Conservation (phyloP, 2,329 filamentous ascomycete species). For the Aspergillus flavus region DNA sequence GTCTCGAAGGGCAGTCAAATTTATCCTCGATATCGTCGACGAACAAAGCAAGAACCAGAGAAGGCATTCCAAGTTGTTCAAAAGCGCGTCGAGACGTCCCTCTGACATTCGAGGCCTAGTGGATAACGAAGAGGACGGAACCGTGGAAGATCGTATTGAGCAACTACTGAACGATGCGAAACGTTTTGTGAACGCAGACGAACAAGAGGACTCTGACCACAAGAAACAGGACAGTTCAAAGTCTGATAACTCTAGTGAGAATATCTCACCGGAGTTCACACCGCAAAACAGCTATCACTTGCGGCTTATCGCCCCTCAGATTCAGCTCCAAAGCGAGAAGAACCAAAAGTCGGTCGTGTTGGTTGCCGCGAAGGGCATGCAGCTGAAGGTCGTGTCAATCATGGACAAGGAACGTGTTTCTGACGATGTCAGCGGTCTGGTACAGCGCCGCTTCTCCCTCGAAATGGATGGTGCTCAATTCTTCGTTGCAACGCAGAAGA, state of each 20-base stretch:
- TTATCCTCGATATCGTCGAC: conserved; percentile 95
- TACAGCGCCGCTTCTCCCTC: conserved; percentile 89
- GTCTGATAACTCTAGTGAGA: conserved; percentile 63
- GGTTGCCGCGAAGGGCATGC: conserved; percentile 97
- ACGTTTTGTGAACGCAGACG: conserved; percentile 76
- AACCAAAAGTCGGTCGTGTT: conserved; percentile 95
- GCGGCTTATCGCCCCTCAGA: conserved; percentile 92
- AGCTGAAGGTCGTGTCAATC: conserved; percentile 94
- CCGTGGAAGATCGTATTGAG: conserved; percentile 82
- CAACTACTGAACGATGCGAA: conserved; percentile 83
- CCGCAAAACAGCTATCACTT: conserved; percentile 94
- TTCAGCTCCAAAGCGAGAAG: conserved; percentile 97
- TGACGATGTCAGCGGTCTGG: conserved; percentile 90
- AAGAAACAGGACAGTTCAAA: conserved; percentile 44
- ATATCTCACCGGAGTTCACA: conserved; percentile 84
- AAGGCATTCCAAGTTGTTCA: conserved; percentile 39
- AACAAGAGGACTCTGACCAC: conserved; percentile 46
- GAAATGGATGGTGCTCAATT: conserved; percentile 98
- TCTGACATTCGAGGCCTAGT: conserved; percentile 32
- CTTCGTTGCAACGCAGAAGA: conserved; percentile 94
- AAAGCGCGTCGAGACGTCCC: conserved; percentile 25
- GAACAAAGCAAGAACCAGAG: conserved; percentile 79
- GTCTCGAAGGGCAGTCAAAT: conserved; percentile 92
- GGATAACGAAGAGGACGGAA: conserved; percentile 62
- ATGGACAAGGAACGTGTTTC: conserved; percentile 95